Percentiles rank a stretch among this genome's conserved stretches.
Conservation (phyloP, 78 protist species). For the Isochrysis galbana region DNA sequence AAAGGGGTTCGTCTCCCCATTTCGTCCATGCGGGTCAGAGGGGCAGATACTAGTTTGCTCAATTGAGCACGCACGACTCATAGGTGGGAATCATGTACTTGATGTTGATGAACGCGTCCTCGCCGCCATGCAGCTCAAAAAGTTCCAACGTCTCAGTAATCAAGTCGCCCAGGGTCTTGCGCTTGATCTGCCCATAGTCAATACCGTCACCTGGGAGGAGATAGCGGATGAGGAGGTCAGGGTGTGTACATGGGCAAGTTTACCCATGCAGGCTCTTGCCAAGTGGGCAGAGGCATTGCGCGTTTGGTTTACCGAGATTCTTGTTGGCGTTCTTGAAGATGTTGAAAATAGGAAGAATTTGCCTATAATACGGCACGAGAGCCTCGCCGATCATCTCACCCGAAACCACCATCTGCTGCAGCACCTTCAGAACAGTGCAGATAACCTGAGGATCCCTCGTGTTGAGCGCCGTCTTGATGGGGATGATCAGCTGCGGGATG, state of each 20-base stretch:
- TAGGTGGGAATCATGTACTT: slow-evolving; percentile 91
- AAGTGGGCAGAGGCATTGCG: too few relatives aligned
- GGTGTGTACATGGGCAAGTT: too few relatives aligned
- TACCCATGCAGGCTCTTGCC: too few relatives aligned
- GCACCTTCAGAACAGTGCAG: slow-evolving; percentile 71
- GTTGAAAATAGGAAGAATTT: slow-evolving; percentile 89
- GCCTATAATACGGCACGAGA: slow-evolving; percentile 91
- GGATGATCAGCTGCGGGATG: slow-evolving; percentile 91
- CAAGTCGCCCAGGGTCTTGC: slow-evolving; percentile 82
- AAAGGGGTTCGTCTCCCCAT: too few relatives aligned
- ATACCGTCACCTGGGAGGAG: slow-evolving; percentile 84
- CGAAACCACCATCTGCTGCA: slow-evolving; percentile 80
- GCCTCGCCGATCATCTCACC: slow-evolving; percentile 79
- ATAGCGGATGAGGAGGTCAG: too few relatives aligned
- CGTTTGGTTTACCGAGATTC: slow-evolving; percentile 25
- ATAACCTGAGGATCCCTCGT: slow-evolving; percentile 85
- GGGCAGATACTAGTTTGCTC: too few relatives aligned
- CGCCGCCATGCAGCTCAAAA: slow-evolving; percentile 75
- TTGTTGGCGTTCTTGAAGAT: slow-evolving; percentile 74
- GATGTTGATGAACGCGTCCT: slow-evolving; percentile 89
- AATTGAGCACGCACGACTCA: slow-evolving; percentile 56
- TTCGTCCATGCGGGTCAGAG: background rate
- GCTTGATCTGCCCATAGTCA: slow-evolving; percentile 81
- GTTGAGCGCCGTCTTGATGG: slow-evolving; percentile 90
- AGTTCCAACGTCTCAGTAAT: slow-evolving; percentile 87